Evolutionary conservation across 257 asterid genomes (phyloP), one percentile per base, ranked within the genome.

Genomic region (Solanum clarkiae): DNA sequence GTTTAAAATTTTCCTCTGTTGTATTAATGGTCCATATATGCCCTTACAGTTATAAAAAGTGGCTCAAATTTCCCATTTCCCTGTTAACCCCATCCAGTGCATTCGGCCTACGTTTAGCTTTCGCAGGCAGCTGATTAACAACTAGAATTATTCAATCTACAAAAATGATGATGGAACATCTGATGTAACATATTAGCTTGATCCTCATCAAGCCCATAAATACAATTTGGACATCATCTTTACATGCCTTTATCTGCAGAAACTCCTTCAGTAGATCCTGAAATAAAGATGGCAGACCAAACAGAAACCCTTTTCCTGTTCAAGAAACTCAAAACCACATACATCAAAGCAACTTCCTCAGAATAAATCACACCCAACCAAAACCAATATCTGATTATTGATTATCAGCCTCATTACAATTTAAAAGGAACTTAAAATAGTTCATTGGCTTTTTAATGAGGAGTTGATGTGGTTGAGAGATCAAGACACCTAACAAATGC

Each of bases 181-280:
- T 4, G 90, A 88, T 1, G 91, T 26, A 85, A 90, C 89, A 74
- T 87, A 62, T 88, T 87, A 54, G 91, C 86, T 86, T 82, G 91
- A 75, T 89, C 90, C 47, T 88, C 92, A 63, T 90, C 93, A 75
- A 87, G 88, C 88, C 88, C 93, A 40, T 91, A 87, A 57, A 90
- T 88, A 91, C 26, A 92, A 91, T 86, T 86, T 89, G 84, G 93
- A 91, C 87, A 91, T 86, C 90, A 89, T 88, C 91, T 89, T 89
- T 66, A 75, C 89, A 60, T 36, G 63, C 60, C n/a, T 84, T 80
- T 68, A 80, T 71, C 80, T 83, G 82, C 70, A 87, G 55, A 65
- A 80, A 70, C 69, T 42, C 85, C 86, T 53, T 85, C n/a, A 14
- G 57, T 55, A 80, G n/a, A 84, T 45, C 53, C n/a, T 18, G 47